These are phyloP conservation scores for Curvularia sp. DNA, from an alignment of 2,329 filamentous ascomycete species.

Conservation along the genomic window DNA sequence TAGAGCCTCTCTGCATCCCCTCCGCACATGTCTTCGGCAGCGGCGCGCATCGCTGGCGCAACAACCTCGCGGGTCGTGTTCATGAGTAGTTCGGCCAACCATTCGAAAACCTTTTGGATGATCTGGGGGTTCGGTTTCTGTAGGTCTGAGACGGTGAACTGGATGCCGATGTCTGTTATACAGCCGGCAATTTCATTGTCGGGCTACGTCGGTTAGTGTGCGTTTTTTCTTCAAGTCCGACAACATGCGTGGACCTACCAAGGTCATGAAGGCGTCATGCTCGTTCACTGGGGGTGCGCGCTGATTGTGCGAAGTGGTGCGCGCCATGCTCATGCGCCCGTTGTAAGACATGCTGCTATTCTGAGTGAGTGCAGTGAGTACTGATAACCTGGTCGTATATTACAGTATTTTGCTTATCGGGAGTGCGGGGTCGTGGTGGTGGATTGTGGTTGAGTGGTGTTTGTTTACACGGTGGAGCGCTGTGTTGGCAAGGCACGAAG, in stretches of 20 bases:
- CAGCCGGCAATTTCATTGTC: constrained; percentile 90
- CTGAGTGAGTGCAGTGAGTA: neutral
- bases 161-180: constrained; percentile 95
- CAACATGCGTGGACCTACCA: constrained; percentile 47
- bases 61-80: constrained; percentile 93
- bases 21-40: constrained; percentile 84
- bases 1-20: constrained; percentile 80
- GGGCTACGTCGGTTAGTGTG: constrained; percentile 55
- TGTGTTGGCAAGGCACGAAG: constrained; percentile 20
- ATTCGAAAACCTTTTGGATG: constrained; percentile 97
- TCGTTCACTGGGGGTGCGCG: constrained; percentile 54
- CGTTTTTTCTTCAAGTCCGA: neutral
- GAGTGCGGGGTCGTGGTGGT: constrained; percentile 14
- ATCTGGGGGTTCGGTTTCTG: constrained; percentile 93
- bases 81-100: constrained; percentile 92
- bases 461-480: constrained; percentile 15
- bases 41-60: constrained; percentile 92
- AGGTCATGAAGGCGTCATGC: constrained; percentile 59
- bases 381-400: neutral
- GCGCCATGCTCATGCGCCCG: constrained; percentile 60
- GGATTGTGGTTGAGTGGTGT: constrained; percentile 15
- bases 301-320: constrained; percentile 50
- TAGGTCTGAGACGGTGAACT: constrained; percentile 83
- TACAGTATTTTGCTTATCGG: constrained; percentile 1
- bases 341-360: constrained; percentile 56